These are phyloP conservation scores for Cyclocybe aegerita DNA, from an alignment of 768 basidiomycete species.

Conservation along the genomic window DNA sequence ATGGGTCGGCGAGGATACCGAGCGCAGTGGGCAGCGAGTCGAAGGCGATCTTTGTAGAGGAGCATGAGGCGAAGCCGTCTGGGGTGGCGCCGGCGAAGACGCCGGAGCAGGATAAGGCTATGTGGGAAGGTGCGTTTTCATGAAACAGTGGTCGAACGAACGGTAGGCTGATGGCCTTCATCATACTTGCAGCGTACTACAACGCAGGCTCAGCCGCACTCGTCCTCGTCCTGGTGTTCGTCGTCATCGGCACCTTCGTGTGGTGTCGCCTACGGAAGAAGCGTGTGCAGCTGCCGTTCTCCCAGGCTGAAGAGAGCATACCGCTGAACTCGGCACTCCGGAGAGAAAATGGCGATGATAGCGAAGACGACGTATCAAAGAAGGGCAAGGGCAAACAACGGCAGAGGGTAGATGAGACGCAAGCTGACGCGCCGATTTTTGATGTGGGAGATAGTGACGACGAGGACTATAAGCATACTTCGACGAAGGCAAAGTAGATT, in stretches of 20 bases:
- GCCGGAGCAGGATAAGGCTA: slow-evolving; percentile 77
- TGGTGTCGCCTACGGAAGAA: slow-evolving; percentile 70
- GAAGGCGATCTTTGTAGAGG: slow-evolving; percentile 64
- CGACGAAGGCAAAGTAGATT: slow-evolving; percentile 9
- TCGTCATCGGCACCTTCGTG: slow-evolving; percentile 70
- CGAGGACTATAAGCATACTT: slow-evolving; percentile 32
- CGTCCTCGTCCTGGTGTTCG: slow-evolving; percentile 73
- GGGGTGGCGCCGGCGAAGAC: slow-evolving; percentile 51
- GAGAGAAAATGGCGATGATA: slow-evolving; percentile 44
- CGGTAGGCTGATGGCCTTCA: slow-evolving; percentile 2
- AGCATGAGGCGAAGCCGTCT: slow-evolving; percentile 34
- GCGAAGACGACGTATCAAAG: slow-evolving; percentile 26
- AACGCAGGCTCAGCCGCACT: slow-evolving; percentile 87
- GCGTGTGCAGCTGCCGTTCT: slow-evolving; percentile 39
- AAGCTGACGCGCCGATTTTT: slow-evolving; percentile 44
- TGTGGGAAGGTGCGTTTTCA: slow-evolving; percentile 77
- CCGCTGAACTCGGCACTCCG: slow-evolving; percentile 49
- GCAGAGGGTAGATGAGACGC: slow-evolving; percentile 25
- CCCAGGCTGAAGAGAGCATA: slow-evolving; percentile 64
- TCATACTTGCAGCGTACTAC: slow-evolving; percentile 78
- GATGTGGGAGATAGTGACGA: slow-evolving; percentile 60
- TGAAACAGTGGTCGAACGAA: neutral
- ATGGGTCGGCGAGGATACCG: slow-evolving; percentile 78
- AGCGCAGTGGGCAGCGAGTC: slow-evolving; percentile 71
- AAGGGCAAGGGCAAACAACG: slow-evolving; percentile 51